phyloP scores from a whole-genome alignment of 1,284 basidiomycete genomes.

The Melampsora larici-populina region DNA sequence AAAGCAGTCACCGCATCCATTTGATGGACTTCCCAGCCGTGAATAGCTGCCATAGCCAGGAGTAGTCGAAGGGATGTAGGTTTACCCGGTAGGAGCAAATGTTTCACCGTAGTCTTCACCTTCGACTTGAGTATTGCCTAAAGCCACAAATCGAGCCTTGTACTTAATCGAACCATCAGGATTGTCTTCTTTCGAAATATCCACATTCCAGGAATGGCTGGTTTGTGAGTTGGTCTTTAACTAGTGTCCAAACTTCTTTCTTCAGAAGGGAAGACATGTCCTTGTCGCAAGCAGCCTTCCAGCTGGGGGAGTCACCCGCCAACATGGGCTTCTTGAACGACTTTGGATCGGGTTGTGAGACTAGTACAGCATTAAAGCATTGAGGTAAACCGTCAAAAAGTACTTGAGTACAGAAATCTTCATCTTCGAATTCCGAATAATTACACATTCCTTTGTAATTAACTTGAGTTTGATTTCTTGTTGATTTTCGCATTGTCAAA shows the following conservation, averaged over 20 bases:
- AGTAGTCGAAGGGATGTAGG: neutral
- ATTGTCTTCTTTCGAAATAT: neutral
- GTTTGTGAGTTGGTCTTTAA: neutral
- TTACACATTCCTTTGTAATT: no score
- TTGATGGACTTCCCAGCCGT: neutral
- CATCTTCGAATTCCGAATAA: no score
- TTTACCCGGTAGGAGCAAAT: neutral
- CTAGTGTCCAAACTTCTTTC: neutral
- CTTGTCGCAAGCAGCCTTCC: no score
- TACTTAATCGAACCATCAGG: neutral
- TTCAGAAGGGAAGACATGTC: no score
- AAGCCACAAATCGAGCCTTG: neutral
- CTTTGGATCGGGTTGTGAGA: no score
- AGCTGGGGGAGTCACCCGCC: no score
- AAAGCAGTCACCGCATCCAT: neutral
- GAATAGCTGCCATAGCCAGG: neutral
- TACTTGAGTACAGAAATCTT: no score
- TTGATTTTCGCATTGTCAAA: no score
- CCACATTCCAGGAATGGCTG: neutral
- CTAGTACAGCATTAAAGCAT: no score
- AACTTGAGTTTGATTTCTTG: no score
- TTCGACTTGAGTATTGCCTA: neutral
- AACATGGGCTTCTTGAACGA: no score
- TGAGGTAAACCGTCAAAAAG: no score
- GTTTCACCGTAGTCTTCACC: neutral